Evolutionary conservation across 1,139 yeast genomes (phyloP).

Genomic region (Lodderomyces margitis): DNA sequence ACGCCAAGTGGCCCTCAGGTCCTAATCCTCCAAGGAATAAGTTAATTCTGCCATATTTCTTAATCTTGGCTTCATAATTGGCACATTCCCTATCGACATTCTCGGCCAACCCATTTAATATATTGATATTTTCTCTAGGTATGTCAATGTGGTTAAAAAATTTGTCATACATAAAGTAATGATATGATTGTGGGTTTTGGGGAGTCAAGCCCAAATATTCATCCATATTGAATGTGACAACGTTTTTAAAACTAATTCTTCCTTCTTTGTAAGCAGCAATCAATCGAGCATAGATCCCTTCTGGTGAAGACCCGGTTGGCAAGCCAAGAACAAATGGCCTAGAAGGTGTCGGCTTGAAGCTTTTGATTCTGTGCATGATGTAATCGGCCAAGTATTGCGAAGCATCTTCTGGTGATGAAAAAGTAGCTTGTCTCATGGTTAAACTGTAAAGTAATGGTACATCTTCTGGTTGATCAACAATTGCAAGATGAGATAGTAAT

Average conservation of each 20-base stretch:
- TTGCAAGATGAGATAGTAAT: neutral
- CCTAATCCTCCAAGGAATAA: slow-evolving; percentile 64
- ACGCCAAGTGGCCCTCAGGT: slow-evolving; percentile 65
- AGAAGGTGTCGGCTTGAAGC: slow-evolving; percentile 44
- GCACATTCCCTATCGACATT: slow-evolving; percentile 50
- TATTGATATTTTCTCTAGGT: slow-evolving; percentile 53
- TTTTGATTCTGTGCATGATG: slow-evolving; percentile 45
- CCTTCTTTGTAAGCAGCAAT: slow-evolving; percentile 48
- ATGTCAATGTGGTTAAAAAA: slow-evolving; percentile 61
- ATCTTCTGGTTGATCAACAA: neutral
- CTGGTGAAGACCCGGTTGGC: slow-evolving; percentile 69
- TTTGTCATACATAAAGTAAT: slow-evolving; percentile 59
- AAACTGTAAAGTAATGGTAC: neutral
- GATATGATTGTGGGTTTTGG: slow-evolving; percentile 52
- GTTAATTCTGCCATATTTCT: slow-evolving; percentile 50
- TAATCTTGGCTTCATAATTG: slow-evolving; percentile 51
- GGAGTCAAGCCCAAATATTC: slow-evolving; percentile 56
- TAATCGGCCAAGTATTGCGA: slow-evolving; percentile 50
- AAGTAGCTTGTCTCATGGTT: slow-evolving; percentile 39
- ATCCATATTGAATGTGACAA: slow-evolving; percentile 64
- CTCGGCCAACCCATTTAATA: slow-evolving; percentile 51
- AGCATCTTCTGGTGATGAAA: slow-evolving; percentile 42
- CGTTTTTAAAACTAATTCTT: slow-evolving; percentile 49
- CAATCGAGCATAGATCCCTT: slow-evolving; percentile 51
- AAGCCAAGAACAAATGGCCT: slow-evolving; percentile 60